Conservation (phyloP, 257 asterid genomes). For the Coffea canephora region DNA sequence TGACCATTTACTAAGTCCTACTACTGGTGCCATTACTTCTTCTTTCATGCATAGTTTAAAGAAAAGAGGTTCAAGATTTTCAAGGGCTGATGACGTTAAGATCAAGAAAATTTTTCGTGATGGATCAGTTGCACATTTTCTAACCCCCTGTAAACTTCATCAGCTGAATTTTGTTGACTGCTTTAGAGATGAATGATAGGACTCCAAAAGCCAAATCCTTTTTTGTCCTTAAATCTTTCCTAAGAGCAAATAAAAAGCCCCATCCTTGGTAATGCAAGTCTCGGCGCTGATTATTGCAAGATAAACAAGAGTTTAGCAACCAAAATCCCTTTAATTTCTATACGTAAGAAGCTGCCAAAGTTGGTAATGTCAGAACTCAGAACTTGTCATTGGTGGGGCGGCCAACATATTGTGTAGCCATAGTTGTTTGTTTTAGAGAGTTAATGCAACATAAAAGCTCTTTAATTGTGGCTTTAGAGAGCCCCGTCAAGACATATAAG, state of each 20-base stretch:
- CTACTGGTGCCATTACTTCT: neutral
- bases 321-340: neutral
- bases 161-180: neutral
- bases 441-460: neutral
- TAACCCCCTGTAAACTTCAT: neutral
- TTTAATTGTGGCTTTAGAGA: too few relatives aligned
- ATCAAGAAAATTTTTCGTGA: neutral
- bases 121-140: neutral
- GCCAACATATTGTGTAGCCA: neutral
- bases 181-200: too few relatives aligned
- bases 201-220: neutral
- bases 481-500: too few relatives aligned
- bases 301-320: neutral
- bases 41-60: neutral
- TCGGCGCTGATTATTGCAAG: neutral
- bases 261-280: too few relatives aligned
- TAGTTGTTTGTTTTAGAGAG: neutral
- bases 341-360: neutral
- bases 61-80: neutral
- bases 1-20: constrained; percentile 7
- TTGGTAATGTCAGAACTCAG: neutral
- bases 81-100: neutral
- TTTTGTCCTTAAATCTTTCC: too few relatives aligned
- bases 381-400: neutral
- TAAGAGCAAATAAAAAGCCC: too few relatives aligned